Evolutionary conservation across 768 basidiomycete genomes (phyloP).

Genomic region (Tulasnella sp.): DNA sequence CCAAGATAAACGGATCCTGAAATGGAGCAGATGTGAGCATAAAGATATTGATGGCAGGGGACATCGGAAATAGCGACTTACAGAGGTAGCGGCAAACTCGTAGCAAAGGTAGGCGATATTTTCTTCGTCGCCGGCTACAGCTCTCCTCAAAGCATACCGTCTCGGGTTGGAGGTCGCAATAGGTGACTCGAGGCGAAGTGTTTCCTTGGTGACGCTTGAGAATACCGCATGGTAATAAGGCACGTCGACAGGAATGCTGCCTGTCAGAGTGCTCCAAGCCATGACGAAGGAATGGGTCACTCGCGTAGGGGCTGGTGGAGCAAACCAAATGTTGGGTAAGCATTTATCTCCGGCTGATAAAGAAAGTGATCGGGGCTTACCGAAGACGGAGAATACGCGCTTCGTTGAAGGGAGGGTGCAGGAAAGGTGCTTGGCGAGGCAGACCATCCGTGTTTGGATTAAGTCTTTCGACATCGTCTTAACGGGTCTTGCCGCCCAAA

Average conservation of each 20-base stretch:
- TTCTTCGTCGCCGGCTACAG: neutral
- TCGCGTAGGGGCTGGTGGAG: neutral
- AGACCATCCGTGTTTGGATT: constrained; percentile 4
- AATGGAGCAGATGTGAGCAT: too few relatives aligned
- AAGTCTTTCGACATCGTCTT: neutral
- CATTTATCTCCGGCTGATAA: too few relatives aligned
- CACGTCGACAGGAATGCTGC: neutral
- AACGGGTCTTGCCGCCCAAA: constrained; percentile 1
- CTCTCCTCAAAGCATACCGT: neutral
- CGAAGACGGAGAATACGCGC: constrained; percentile 12
- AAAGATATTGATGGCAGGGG: too few relatives aligned
- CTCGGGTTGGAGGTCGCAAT: neutral
- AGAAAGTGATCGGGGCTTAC: neutral
- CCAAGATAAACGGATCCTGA: constrained; percentile 3
- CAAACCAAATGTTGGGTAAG: too few relatives aligned
- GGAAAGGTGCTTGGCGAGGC: neutral
- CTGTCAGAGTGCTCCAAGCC: constrained; percentile 2
- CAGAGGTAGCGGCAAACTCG: constrained; percentile 3
- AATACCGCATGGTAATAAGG: constrained; percentile 13
- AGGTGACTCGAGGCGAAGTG: neutral
- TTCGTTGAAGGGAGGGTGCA: neutral
- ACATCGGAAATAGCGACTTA: constrained; percentile 9
- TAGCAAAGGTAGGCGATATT: constrained; percentile 4
- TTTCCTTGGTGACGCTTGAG: neutral
- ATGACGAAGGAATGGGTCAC: neutral